phyloP scores from a whole-genome alignment of 805 yeast species.

The Wickerhamomyces subpelliculosus region DNA sequence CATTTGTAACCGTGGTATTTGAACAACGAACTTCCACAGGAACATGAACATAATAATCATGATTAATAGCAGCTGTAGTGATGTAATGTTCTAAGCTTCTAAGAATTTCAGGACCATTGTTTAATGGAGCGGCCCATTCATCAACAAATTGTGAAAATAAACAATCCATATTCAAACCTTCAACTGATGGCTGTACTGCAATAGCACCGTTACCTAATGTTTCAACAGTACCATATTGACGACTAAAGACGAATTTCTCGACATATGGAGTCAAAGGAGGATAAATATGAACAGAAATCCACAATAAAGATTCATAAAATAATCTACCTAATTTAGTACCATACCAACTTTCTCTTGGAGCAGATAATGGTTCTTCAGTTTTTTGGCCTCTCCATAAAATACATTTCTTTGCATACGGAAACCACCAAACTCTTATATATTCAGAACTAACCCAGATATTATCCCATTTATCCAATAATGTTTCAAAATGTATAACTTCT shows the following conservation, averaged over 20 bases:
- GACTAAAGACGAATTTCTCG: constrained; percentile 76
- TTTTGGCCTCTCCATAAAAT: constrained; percentile 87
- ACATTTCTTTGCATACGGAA: constrained; percentile 83
- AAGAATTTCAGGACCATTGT: constrained; percentile 67
- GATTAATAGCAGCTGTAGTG: constrained; percentile 46
- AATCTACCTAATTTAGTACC: constrained; percentile 74
- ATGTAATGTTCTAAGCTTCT: constrained; percentile 57
- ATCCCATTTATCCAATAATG: constrained; percentile 68
- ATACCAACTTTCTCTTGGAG: constrained; percentile 75
- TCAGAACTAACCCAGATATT: constrained; percentile 84
- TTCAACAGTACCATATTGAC: constrained; percentile 76
- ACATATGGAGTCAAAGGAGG: constrained; percentile 79
- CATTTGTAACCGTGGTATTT: constrained; percentile 50
- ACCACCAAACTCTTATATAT: constrained; percentile 95
- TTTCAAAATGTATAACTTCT: constrained; percentile 74
- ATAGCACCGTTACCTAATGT: constrained; percentile 51
- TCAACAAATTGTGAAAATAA: constrained; percentile 88
- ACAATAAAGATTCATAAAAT: constrained; percentile 72
- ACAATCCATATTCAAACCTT: constrained; percentile 93
- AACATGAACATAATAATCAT: constrained; percentile 81
- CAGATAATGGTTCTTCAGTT: constrained; percentile 54
- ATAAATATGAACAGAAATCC: constrained; percentile 65
- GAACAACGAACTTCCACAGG: constrained; percentile 94
- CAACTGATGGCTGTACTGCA: constrained; percentile 75
- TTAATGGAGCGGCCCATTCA: constrained; percentile 95